Evolutionary conservation across 768 basidiomycete genomes (phyloP).

Genomic region (Russula dissimulans): DNA sequence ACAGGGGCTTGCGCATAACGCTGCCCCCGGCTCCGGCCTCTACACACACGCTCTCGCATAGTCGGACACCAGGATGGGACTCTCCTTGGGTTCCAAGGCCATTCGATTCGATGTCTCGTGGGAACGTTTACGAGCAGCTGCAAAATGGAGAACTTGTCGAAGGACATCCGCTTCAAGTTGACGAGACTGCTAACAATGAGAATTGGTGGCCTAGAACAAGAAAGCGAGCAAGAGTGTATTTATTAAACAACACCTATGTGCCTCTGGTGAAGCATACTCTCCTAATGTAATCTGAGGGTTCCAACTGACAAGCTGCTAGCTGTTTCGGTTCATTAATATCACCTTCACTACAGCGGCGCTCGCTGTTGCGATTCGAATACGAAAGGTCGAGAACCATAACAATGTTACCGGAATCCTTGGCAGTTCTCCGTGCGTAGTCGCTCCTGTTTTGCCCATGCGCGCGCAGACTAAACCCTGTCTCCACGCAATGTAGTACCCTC

Average conservation of each 20-base stretch:
- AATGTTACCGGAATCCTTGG: conserved; percentile 64
- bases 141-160: conserved; percentile 5
- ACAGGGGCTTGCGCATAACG: conserved; percentile 23
- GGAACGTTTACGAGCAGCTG: conserved; percentile 6
- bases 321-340: conserved; percentile 81
- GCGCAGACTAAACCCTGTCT: not conserved
- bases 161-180: not conserved
- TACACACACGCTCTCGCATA: conserved; percentile 46
- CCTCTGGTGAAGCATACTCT: conserved; percentile 49
- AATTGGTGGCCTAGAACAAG: conserved; percentile 27
- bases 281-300: not conserved
- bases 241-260: conserved; percentile 67
- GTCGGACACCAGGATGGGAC: conserved; percentile 56
- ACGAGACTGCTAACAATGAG: conserved; percentile 13
- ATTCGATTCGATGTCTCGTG: conserved; percentile 19
- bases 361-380: conserved; percentile 70
- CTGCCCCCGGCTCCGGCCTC: conserved; percentile 27
- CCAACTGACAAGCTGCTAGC: conserved; percentile 31
- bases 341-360: conserved; percentile 72
- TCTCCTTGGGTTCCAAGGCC: conserved; percentile 51
- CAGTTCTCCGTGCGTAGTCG: conserved; percentile 37
- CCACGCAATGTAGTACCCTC: conserved; percentile 44
- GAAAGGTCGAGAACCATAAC: conserved; percentile 42
- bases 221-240: conserved; percentile 53
- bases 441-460: conserved; percentile 36